A percentile compares a stretch with the other conserved stretches of the same genome.
Conservation (phyloP, 1,284 basidiomycete species). For the Chondrostereum purpureum region DNA sequence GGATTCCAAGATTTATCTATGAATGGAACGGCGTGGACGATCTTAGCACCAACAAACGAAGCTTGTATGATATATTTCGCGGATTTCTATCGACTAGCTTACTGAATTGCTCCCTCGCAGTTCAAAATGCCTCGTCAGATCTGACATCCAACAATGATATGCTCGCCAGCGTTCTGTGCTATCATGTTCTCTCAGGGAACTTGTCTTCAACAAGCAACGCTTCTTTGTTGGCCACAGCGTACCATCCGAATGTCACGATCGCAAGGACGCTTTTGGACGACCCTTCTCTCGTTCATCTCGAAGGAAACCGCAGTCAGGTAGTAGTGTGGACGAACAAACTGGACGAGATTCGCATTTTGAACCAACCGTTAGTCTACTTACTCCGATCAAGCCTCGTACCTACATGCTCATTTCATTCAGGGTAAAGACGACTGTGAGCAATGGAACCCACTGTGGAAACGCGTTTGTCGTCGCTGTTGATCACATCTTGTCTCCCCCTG, state of each 20-base stretch:
- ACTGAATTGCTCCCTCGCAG: no score
- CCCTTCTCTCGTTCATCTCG: constrained; percentile 39
- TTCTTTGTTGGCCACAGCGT: not conserved
- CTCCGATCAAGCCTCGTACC: not conserved
- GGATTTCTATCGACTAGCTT: no score
- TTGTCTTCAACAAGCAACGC: not conserved
- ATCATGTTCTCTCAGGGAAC: not conserved
- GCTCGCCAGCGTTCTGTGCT: not conserved
- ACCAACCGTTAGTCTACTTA: constrained; percentile 40
- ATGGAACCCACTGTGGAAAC: constrained; percentile 39
- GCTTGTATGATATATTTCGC: no score
- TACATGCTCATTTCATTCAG: no score
- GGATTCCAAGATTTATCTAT: not conserved
- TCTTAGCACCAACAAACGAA: not conserved
- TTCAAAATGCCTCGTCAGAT: no score
- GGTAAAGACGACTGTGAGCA: constrained; percentile 39
- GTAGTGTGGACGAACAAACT: constrained; percentile 48
- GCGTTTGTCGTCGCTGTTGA: constrained; percentile 47
- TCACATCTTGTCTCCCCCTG: constrained; percentile 49
- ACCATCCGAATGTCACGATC: constrained; percentile 51
- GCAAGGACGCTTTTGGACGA: constrained; percentile 57
- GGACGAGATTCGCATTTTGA: constrained; percentile 43
- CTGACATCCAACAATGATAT: no score
- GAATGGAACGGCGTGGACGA: not conserved
- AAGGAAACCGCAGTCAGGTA: constrained; percentile 54